phyloP scores from a whole-genome alignment of 2,329 filamentous ascomycete species.

The Clarireedia sp. region DNA sequence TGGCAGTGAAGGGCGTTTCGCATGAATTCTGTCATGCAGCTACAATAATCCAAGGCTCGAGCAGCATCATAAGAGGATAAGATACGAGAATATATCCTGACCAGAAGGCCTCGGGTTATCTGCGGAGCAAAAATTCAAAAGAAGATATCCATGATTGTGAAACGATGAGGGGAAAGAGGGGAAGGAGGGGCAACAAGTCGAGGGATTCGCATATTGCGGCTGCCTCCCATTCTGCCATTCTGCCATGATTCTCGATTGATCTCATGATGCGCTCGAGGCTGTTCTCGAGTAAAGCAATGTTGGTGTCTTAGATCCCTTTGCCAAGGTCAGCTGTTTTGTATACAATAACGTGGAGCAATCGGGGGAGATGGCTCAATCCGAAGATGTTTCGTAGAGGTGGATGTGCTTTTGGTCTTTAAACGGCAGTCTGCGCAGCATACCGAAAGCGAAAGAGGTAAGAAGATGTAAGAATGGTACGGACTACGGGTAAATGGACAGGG shows the following conservation, averaged over 20 bases:
- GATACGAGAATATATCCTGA: background rate
- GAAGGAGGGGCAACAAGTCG: background rate
- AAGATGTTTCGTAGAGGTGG: background rate
- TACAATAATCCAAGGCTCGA: background rate
- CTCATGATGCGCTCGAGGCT: background rate
- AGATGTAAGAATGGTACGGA: background rate
- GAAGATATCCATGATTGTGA: background rate
- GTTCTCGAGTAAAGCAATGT: background rate
- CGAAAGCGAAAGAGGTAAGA: too few relatives aligned
- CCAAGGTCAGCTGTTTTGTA: background rate
- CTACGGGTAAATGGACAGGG: background rate
- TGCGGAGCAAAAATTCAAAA: background rate
- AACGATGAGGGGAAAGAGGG: constrained; percentile 6
- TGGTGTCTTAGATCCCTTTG: constrained; percentile 7
- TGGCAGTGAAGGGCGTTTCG: constrained; percentile 6
- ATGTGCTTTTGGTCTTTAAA: background rate
- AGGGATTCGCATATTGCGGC: constrained; percentile 7
- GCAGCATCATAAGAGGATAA: background rate
- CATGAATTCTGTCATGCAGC: constrained; percentile 21
- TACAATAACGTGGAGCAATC: background rate
- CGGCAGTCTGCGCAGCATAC: background rate
- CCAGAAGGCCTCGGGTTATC: background rate
- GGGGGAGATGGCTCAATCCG: background rate
- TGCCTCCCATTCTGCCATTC: background rate
- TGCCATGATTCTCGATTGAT: background rate